Percentiles rank a stretch among this genome's conserved stretches.
phyloP scores from a whole-genome alignment of 179 eudicot genomes.

The Amaranthus tricolor region DNA sequence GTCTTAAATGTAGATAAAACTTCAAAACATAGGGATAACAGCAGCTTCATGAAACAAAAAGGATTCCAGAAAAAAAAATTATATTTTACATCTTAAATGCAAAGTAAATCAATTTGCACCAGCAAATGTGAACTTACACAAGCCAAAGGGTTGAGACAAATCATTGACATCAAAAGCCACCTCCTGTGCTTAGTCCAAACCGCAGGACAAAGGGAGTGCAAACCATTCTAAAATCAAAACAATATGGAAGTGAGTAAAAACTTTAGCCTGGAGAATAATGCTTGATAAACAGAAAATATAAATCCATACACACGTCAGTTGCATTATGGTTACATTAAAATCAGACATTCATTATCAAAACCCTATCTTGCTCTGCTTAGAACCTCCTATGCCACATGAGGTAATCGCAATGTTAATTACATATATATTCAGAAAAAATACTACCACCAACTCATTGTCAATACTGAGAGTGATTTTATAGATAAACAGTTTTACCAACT shows the following conservation, averaged over 20 bases:
- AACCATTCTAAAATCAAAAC: conserved; percentile 57
- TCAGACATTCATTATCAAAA: background rate
- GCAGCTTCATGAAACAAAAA: background rate
- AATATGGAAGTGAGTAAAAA: background rate
- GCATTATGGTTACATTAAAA: background rate
- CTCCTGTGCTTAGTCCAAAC: conserved; percentile 97
- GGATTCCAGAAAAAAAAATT: background rate
- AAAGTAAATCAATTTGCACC: background rate
- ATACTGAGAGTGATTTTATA: background rate
- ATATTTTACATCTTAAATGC: conserved; percentile 4
- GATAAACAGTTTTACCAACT: background rate
- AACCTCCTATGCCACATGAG: too few species aligned
- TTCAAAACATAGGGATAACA: background rate
- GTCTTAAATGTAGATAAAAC: background rate
- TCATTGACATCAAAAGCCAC: conserved; percentile 98
- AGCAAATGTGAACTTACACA: conserved; percentile 61
- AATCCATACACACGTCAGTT: background rate
- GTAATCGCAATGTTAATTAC: background rate
- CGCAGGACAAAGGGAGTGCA: conserved; percentile 97
- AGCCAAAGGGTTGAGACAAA: conserved; percentile 87
- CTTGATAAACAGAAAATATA: conserved; percentile 5
- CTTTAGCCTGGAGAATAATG: background rate
- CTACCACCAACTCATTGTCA: background rate
- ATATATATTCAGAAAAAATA: too few species aligned
- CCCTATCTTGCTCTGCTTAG: too few species aligned